Evolutionary conservation across 257 asterid genomes (phyloP), one percentile per base, ranked within the genome.

Genomic region (Handroanthus guayacan): DNA sequence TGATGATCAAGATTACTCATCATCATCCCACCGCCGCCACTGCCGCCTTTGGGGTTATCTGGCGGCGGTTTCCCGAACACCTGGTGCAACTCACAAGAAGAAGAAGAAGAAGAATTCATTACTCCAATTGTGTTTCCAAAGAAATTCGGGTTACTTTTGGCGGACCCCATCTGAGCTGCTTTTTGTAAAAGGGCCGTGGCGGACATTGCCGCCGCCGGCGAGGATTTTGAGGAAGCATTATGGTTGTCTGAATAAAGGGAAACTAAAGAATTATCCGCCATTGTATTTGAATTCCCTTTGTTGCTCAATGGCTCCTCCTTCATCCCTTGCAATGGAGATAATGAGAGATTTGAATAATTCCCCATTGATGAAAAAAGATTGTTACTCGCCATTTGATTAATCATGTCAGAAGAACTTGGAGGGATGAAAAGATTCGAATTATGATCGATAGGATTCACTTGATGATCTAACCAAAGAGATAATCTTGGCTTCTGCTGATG

Each of bases 81-180:
- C 78, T 77, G 95, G 39, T 82, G 86, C 36, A 84, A 25, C 78
- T 87, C 91, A 57, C 90, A 86, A 0, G 91, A 78, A 3, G 92
- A 72, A 13, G 93, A 79, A 1, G 93, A 76, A 0, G 86, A 77
- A 1, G 92, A 84, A 44, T 43, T 80, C 92, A 88, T 78, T 83
- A 89, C 79, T 0, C 97, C 96, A 4, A 89, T 60, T 14, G 86
- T 45, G 83, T 83, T 85, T 12, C 87, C 86, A 61, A 84, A 85
- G 76, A 85, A 87, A 0, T 77, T 43, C 1, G 94, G 86, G 18
- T 65, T 79, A 85, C 94, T 89, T 45, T 83, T 81, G 0, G 93
- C 83, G 3, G 97, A 89, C 3, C 98, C 98, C 87, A 94, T 92
- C 62, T 92, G 97, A 12, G 98, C 94, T 3, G 97, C 98, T 71